Evolutionary conservation across 345 rosid genomes (phyloP), one percentile per base, ranked within the genome.

Genomic region (Rhodomyrtus tomentosa): DNA sequence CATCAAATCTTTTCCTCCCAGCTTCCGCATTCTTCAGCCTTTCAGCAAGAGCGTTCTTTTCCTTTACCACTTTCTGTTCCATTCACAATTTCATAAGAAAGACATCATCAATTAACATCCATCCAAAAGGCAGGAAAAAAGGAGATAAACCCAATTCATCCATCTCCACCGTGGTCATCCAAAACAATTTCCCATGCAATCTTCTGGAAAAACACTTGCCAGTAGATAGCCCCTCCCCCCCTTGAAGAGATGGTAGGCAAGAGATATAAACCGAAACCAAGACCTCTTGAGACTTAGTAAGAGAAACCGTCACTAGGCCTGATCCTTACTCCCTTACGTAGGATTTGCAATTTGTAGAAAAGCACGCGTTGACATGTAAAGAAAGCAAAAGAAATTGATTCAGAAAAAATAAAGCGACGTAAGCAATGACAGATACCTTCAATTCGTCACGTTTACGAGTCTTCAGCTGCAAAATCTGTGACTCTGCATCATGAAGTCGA

Each of bases 401-500:
- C 21, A 36, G 81, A 50, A 55, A 18, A 50, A 10, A 50, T 21
- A 24, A 74, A 27, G 58, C 8, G 55, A 62, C 40, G 83, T 16
- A 38, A 87, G 25, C 45, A 29, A 10, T 20, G 24, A 49, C 45
- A 54, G 82, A 56, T 92, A 98, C 99, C 98, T 98, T 96, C 86
- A 98, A 89, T 89, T 98, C 99, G 87, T 98, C 99, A 83, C 95
- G 92, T 90, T 95, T 98, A 83, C 98, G 95, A 45, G 98, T 93
- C 91, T 94, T 98, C 89, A 94, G 90, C 84, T 91, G 94, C 83
- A 95, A 88, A 89, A 92, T 93, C 87, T 96, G 99, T 54, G 95
- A 85, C 90, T 98, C 99, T 58, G 96, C 90, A 89, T 95, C 99
- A 89, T 96, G 97, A 90, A 98, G 98, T 87, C 95, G 98, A 89